phyloP scores from a whole-genome alignment of 352 stramenopile genomes.

The Phytophthora chlamydospora region DNA sequence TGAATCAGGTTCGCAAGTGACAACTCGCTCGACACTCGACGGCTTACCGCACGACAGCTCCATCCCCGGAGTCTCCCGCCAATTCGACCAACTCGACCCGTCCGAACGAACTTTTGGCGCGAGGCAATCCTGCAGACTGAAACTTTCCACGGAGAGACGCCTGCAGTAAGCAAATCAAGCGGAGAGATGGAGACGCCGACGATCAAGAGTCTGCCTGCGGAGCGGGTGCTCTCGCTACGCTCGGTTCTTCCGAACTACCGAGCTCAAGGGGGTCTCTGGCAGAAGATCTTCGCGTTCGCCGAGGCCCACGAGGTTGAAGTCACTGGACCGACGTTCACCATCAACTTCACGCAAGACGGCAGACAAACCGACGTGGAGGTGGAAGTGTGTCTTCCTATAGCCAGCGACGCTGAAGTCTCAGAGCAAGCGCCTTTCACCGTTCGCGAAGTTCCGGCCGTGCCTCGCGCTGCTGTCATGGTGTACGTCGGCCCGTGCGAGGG shows the following conservation, averaged over 20 bases:
- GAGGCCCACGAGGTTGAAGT: conserved; percentile 25
- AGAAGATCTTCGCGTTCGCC: conserved; percentile 29
- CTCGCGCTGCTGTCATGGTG: conserved; percentile 39
- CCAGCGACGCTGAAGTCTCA: conserved; percentile 20
- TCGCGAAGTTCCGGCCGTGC: conserved; percentile 24
- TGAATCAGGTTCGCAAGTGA: conserved; percentile 24
- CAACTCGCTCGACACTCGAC: not conserved
- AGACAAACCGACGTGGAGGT: conserved; percentile 55
- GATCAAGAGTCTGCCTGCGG: conserved; percentile 29
- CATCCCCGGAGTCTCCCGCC: conserved; percentile 10
- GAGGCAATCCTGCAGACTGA: not conserved
- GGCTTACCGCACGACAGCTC: not conserved
- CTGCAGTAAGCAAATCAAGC: conserved; percentile 3
- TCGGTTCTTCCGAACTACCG: conserved; percentile 41
- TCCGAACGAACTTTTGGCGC: conserved; percentile 19
- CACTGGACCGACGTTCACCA: conserved; percentile 38
- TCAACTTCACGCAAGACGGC: conserved; percentile 47
- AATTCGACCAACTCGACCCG: conserved; percentile 7
- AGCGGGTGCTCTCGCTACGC: conserved; percentile 38
- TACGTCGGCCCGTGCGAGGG: conserved; percentile 41
- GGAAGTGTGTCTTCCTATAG: conserved; percentile 57
- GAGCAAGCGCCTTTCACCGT: conserved; percentile 28
- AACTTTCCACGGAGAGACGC: conserved; percentile 9
- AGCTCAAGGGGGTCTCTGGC: conserved; percentile 43
- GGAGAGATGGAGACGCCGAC: conserved; percentile 9